A percentile compares a stretch with the other conserved stretches of the same genome.
Evolutionary conservation across 495 filamentous ascomycete genomes (phyloP).

Genomic region (Talaromyces liani): DNA sequence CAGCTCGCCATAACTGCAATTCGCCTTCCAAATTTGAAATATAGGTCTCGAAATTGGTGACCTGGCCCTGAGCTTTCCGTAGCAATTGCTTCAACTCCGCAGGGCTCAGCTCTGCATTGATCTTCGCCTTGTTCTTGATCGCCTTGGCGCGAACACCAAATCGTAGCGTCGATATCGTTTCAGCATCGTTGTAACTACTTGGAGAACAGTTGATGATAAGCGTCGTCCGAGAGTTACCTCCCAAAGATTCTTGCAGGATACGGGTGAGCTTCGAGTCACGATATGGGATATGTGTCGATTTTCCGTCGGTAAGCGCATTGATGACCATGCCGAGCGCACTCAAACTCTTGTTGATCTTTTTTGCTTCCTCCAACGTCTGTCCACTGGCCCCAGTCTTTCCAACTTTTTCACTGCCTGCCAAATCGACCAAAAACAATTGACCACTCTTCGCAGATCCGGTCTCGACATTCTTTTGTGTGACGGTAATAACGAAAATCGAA

Average conservation of each 20-base stretch:
- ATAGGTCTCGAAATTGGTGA: conserved; percentile 80
- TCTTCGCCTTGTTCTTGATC: conserved; percentile 99
- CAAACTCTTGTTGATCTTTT: conserved; percentile 99
- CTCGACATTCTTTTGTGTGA: conserved; percentile 97
- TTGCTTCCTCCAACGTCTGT: conserved; percentile 95
- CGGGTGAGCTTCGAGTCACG: conserved; percentile 97
- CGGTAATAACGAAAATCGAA: conserved; percentile 95
- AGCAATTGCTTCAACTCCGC: conserved; percentile 87
- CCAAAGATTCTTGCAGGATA: conserved; percentile 92
- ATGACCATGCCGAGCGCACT: conserved; percentile 98
- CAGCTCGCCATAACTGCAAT: conserved; percentile 76
- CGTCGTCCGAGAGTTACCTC: conserved; percentile 94
- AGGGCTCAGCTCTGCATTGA: conserved; percentile 95
- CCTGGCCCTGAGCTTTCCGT: conserved; percentile 84
- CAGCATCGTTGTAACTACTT: conserved; percentile 94
- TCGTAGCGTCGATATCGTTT: conserved; percentile 86
- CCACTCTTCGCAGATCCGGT: conserved; percentile 95
- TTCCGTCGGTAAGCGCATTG: conserved; percentile 93
- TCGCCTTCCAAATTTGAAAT: conserved; percentile 79
- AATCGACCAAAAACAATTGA: conserved; percentile 92
- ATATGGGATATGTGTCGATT: conserved; percentile 96
- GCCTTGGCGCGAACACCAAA: conserved; percentile 97
- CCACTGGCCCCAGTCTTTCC: conserved; percentile 97
- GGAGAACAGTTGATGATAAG: conserved; percentile 98
- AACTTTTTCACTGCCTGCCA: conserved; percentile 97